Base-by-base conservation (phyloP, 352 stramenopile species). In the Globisporangium emineosum region DNA sequence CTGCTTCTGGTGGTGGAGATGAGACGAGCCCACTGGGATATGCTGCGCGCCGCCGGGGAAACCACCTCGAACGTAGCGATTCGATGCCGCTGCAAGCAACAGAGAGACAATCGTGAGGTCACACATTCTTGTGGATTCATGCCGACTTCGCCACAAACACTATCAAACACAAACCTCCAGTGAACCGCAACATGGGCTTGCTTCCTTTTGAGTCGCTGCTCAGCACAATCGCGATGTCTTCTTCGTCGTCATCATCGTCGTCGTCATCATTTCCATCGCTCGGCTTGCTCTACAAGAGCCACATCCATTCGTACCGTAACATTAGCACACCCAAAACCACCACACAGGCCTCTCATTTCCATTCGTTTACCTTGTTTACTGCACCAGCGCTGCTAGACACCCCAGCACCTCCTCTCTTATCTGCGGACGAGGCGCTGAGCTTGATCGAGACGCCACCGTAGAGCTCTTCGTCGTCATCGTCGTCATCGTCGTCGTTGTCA, bases 121-220 rank as follows among this genome's bases (percentile, higher is more conserved):
- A 66, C 19, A 47, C 2, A 43, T n/a, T n/a, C n/a, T n/a, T n/a
- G n/a, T n/a, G n/a, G 5, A 12, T 50, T 8, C 19, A n/a, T 33
- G 1, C 32, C 10, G 23, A 8, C 47, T 35, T 21, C 9, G 49
- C 17, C 25, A 21, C 5, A 55, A 53, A 12, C 33, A 15, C 27
- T 57, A 35, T 30, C 35, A 13, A 51, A 17, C 5, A 67, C 57
- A 35, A 21, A 56, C 79, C 82, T 27, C 77, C 79, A 30, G 83
- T 91, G 67, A 95, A 95, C 25, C 86, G 84, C 62, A 95, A 67
- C 59, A 83, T 86, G 19, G 86, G 79, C 67, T 95, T 94, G 57
- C 49, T 74, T 19, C 72, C 76, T 47, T 85, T 81, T 23, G 74
- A 75, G 60, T 89, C 83, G 21, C 78, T 81, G 27, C 66, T 88